Conservation (phyloP, 768 basidiomycete species). For the Podaxis sp. region DNA sequence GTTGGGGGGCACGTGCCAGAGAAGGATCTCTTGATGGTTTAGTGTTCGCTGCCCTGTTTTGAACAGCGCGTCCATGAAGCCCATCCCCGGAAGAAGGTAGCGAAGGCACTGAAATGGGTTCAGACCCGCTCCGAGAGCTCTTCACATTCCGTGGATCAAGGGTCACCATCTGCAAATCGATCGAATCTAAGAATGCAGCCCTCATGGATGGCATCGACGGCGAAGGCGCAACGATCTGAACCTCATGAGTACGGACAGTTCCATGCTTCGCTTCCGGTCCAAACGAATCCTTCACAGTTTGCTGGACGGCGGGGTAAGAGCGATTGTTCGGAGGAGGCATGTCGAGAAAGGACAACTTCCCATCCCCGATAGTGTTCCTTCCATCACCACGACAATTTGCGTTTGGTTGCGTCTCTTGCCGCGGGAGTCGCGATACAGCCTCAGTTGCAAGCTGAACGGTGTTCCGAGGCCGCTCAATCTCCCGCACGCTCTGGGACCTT, state of each 20-base stretch:
- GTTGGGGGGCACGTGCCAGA: not conserved
- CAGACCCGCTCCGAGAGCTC: not conserved
- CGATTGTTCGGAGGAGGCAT: not conserved
- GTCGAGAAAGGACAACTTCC: not conserved
- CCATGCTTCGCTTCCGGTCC: not conserved
- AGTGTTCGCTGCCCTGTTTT: not conserved
- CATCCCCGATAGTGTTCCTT: not conserved
- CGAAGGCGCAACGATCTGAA: not conserved
- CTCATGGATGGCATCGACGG: constrained; percentile 3
- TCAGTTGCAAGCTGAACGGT: not conserved
- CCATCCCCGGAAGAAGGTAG: not conserved
- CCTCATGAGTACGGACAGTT: not conserved
- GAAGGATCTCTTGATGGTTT: not conserved
- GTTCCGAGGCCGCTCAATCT: not conserved
- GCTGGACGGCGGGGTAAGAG: not conserved
- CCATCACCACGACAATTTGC: not conserved
- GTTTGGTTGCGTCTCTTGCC: not conserved
- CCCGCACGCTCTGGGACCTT: not conserved
- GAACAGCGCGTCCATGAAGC: not conserved
- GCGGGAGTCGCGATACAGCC: not conserved
- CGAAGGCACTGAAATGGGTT: not conserved
- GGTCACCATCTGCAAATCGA: no score
- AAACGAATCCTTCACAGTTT: not conserved
- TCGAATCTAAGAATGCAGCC: not conserved
- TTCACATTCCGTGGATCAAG: not conserved